phyloP scores from a whole-genome alignment of 306 rosid genomes.

The Rubus parviflorus region DNA sequence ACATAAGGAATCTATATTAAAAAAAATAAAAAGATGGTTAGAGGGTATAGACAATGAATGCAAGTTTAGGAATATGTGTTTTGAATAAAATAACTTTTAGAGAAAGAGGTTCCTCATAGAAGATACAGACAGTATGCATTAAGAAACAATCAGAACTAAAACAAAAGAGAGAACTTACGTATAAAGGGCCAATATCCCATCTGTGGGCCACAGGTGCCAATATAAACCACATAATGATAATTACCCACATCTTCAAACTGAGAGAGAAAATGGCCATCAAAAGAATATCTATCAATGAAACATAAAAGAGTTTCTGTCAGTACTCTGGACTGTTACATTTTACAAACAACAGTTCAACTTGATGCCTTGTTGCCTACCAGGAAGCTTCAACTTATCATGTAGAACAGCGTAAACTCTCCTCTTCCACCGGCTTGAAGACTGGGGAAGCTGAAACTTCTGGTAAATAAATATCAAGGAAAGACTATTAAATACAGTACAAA shows the following conservation, averaged over 20 bases:
- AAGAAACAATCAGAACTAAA: conserved; percentile 14
- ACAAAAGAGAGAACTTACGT: conserved; percentile 49
- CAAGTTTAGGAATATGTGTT: not conserved
- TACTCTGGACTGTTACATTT: conserved; percentile 15
- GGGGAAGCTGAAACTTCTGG: conserved; percentile 91
- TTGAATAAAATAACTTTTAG: not conserved
- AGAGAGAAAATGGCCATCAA: conserved; percentile 85
- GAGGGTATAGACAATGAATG: not conserved
- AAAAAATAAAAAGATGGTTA: not conserved
- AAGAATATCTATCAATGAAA: conserved; percentile 68
- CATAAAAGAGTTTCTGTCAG: conserved; percentile 33
- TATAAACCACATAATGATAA: conserved; percentile 79
- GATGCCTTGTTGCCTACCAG: conserved; percentile 47
- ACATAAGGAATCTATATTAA: conserved; percentile 5
- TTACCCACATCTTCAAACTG: conserved; percentile 74
- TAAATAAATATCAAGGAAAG: conserved; percentile 29
- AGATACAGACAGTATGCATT: not conserved
- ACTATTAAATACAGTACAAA: conserved; percentile 9
- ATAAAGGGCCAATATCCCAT: conserved; percentile 87
- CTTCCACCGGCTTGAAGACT: conserved; percentile 80
- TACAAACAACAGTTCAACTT: conserved; percentile 13
- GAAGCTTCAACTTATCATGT: conserved; percentile 84
- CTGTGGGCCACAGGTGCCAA: conserved; percentile 86
- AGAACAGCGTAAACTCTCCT: conserved; percentile 69
- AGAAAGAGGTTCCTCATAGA: not conserved